These are phyloP conservation scores for Hypsizygus marmoreus DNA, from an alignment of 768 basidiomycete species.

Conservation along the genomic window DNA sequence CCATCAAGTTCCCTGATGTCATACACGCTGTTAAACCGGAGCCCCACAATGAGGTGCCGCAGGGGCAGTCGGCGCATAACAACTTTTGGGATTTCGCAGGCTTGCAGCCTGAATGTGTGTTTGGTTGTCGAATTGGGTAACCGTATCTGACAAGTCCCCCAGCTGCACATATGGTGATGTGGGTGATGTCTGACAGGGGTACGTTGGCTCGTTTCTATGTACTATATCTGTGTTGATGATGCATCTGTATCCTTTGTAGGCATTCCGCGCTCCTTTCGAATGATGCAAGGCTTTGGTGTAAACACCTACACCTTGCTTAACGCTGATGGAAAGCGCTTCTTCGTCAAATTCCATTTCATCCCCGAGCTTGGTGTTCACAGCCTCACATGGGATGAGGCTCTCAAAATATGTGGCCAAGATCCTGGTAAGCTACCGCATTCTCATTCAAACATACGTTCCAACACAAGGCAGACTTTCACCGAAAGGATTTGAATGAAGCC, in stretches of 20 bases:
- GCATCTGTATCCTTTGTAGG: constrained; percentile 26
- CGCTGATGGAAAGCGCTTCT: constrained; percentile 61
- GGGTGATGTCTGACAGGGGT: constrained; percentile 82
- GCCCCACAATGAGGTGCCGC: constrained; percentile 79
- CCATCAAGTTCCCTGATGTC: constrained; percentile 85
- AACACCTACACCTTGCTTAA: constrained; percentile 84
- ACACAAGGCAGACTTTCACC: constrained; percentile 74
- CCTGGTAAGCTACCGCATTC: constrained; percentile 47
- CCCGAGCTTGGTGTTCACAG: constrained; percentile 84
- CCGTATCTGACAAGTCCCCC: not conserved
- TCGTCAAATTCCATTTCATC: constrained; percentile 89
- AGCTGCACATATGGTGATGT: constrained; percentile 79
- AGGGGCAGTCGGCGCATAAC: constrained; percentile 73
- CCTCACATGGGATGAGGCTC: constrained; percentile 86
- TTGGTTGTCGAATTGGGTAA: constrained; percentile 1
- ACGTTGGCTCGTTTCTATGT: not conserved
- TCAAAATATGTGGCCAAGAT: constrained; percentile 83
- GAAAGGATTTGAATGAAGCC: constrained; percentile 84
- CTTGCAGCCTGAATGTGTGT: constrained; percentile 63
- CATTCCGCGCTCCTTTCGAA: constrained; percentile 82
- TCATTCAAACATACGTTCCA: not conserved
- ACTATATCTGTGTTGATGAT: not conserved
- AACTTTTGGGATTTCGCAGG: constrained; percentile 88
- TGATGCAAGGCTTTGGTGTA: constrained; percentile 90
- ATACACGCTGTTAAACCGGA: constrained; percentile 87